Percentiles rank a stretch among this genome's conserved stretches.
Evolutionary conservation across 2,329 filamentous ascomycete genomes (phyloP).

Genomic region (Kalaharituber pfeilii): DNA sequence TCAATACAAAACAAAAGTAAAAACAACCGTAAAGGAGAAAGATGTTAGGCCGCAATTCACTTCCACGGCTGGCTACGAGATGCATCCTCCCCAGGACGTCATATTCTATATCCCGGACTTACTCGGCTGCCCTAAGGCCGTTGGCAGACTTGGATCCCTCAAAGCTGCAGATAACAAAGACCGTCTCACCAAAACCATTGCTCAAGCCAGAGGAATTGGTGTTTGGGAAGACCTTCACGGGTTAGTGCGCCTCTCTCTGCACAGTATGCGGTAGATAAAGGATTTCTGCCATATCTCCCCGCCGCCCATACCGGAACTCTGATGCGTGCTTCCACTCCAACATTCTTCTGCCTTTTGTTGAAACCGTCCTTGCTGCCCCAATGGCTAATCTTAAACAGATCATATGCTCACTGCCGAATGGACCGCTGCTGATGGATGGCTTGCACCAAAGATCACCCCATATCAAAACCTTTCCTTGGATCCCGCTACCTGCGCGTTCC

Average conservation of each 20-base stretch:
- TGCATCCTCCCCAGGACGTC: no score
- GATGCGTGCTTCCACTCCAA: no score
- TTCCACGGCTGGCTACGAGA: no score
- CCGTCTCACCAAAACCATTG: slow-evolving; percentile 54
- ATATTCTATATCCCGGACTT: not conserved
- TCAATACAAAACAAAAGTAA: no score
- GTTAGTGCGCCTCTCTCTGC: slow-evolving; percentile 35
- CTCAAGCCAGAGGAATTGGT: slow-evolving; percentile 63
- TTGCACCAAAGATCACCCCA: slow-evolving; percentile 63
- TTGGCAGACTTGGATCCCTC: slow-evolving; percentile 57
- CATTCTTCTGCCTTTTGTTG: no score
- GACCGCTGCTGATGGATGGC: slow-evolving; percentile 72
- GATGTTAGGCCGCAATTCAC: no score
- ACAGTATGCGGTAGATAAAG: no score
- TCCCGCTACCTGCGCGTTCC: slow-evolving; percentile 89
- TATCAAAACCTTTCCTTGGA: slow-evolving; percentile 97
- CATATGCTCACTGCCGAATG: slow-evolving; percentile 96
- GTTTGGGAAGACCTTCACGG: slow-evolving; percentile 82
- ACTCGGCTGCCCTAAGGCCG: slow-evolving; percentile 26
- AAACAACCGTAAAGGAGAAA: no score
- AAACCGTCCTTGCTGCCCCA: not conserved
- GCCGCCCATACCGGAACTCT: no score
- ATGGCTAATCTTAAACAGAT: slow-evolving; percentile 37
- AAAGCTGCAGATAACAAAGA: slow-evolving; percentile 57
- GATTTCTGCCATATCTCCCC: no score